Percentiles rank a stretch among this genome's conserved stretches.
Conservation (phyloP, 2,329 filamentous ascomycete species). For the Colletotrichum magnum region DNA sequence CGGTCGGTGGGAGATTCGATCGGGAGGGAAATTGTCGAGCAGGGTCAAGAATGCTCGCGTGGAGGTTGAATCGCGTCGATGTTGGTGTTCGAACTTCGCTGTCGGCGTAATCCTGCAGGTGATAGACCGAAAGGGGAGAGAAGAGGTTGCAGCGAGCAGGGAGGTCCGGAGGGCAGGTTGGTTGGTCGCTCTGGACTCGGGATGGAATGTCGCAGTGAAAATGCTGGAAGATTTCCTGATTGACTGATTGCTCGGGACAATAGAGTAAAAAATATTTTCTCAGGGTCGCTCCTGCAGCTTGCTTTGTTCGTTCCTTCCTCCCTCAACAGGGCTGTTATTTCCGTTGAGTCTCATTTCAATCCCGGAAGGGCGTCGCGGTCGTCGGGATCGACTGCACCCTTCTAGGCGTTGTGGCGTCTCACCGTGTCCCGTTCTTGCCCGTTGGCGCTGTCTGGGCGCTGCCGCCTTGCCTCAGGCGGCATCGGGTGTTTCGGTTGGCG, state of each 20-base stretch:
- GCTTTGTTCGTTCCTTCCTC: neutral
- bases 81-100: neutral
- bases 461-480: conserved; percentile 1
- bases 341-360: conserved; percentile 18
- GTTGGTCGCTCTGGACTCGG: neutral
- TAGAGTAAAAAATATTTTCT: no score
- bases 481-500: conserved; percentile 35
- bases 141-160: neutral
- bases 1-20: neutral
- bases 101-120: neutral
- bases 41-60: neutral
- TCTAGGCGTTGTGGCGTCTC: conserved; percentile 32
- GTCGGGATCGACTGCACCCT: conserved; percentile 15
- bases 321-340: conserved; percentile 4
- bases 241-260: no score
- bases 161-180: no score
- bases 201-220: conserved; percentile 11
- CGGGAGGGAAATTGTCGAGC: neutral
- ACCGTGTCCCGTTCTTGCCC: conserved; percentile 32
- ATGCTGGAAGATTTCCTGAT: conserved; percentile 6
- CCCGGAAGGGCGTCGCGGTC: conserved; percentile 6
- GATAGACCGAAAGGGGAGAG: no score
- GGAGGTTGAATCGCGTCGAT: neutral
- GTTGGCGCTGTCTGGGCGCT: conserved; percentile 24
- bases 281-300: conserved; percentile 6